Evolutionary conservation across 257 asterid genomes (phyloP), one percentile per base, ranked within the genome.

Genomic region (Solanum lignicaule): DNA sequence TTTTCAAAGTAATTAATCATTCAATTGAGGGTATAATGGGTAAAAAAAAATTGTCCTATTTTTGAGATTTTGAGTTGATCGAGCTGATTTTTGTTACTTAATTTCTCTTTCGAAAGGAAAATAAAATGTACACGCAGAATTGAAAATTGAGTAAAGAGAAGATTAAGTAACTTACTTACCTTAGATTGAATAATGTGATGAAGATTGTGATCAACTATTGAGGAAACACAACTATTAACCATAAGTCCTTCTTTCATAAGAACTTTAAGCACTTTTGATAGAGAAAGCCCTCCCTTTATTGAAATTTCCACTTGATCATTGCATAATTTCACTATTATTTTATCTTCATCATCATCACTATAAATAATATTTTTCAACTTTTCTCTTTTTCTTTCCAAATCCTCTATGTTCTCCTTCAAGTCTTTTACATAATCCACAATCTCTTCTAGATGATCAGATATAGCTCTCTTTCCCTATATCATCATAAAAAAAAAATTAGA

Each of bases 171-270:
- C 7, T 4, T 36, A 90, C 90, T 4, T 36, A 90, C 90, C 91
- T 90, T 72, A 79, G 85, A 71, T 38, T 76, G 75, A 71, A 90
- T 84, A 35, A 52, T 78, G 68, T 86, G 88, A 84, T 84, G 72
- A 11, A 31, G 69, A 18, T 60, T 86, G 76, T 46, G 73, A 87
- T 88, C 38, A 21, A 73, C 60, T 58, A 35, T 79, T 38, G 85
- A 35, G 71, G 91, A 90, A 75, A 39, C 69, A 65, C 91, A 88
- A 73, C 27, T 88, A 35, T 18, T 13, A 9, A 84, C 48, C 20
- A 84, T 35, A 81, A 90, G 27, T 39, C 91, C 90, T 87, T 90
- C 90, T 32, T 38, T 86, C 84, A 36, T 72, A 38, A 90, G 62
- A 72, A 83, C 48, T 23, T 46, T 87, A 5, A 88, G 87, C 10